A percentile compares a stretch with the other conserved stretches of the same genome.
Conservation (phyloP, 2,329 filamentous ascomycete species). For the Akanthomyces lecanii region DNA sequence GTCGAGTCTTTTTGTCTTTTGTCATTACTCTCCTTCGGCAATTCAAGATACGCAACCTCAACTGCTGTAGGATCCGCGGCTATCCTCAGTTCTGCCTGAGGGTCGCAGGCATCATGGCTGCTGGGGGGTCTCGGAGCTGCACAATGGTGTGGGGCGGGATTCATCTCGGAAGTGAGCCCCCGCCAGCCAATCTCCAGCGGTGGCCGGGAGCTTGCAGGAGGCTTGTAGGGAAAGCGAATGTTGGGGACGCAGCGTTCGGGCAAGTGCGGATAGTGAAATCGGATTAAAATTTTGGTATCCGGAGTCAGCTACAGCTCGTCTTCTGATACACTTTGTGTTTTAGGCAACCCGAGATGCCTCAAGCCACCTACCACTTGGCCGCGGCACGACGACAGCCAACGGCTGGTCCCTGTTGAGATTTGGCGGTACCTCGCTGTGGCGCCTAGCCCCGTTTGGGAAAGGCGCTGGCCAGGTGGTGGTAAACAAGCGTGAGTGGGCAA, state of each 20-base stretch:
- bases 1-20: no score
- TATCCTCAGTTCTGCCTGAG: constrained; percentile 10
- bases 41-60: no score
- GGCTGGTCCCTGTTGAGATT: constrained; percentile 9
- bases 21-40: no score
- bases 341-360: not conserved
- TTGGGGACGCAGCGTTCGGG: not conserved
- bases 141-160: constrained; percentile 7
- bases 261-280: not conserved
- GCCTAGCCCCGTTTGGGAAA: constrained; percentile 27
- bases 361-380: not conserved
- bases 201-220: constrained; percentile 1
- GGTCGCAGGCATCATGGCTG: not conserved
- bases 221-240: not conserved
- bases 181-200: constrained; percentile 16
- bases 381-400: not conserved
- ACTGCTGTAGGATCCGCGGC: no score
- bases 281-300: not conserved
- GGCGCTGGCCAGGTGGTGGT: constrained; percentile 27
- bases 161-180: constrained; percentile 18
- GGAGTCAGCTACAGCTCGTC: no score
- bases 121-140: not conserved
- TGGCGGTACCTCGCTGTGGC: constrained; percentile 18
- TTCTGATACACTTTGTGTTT: no score
- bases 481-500: constrained; percentile 33